phyloP scores from a whole-genome alignment of 805 yeast species.

The Monosporozyma servazzii region DNA sequence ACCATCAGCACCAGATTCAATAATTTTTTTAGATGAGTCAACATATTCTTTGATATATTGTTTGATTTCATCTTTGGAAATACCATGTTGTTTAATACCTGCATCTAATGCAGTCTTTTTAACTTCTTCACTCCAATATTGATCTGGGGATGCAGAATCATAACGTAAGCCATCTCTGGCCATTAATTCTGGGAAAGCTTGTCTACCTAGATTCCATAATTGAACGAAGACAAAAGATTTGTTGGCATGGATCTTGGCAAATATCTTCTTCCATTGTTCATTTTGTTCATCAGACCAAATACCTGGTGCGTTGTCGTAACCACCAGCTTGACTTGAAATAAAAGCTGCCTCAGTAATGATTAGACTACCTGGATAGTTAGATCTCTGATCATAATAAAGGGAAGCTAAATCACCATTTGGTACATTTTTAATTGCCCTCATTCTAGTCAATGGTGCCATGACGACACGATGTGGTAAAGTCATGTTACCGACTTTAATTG shows the following conservation, averaged over 20 bases:
- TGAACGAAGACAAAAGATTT: constrained; percentile 39
- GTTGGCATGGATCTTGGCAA: constrained; percentile 41
- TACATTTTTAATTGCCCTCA: constrained; percentile 31
- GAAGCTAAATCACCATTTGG: constrained; percentile 35
- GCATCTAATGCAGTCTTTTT: constrained; percentile 29
- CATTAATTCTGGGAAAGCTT: constrained; percentile 31
- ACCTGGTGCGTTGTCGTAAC: constrained; percentile 39
- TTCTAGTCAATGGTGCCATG: constrained; percentile 36
- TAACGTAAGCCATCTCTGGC: constrained; percentile 31
- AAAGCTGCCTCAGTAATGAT: constrained; percentile 50
- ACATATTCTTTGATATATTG: constrained; percentile 9
- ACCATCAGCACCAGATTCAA: no score
- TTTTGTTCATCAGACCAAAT: constrained; percentile 40
- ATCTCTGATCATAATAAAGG: constrained; percentile 45
- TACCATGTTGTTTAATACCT: constrained; percentile 26
- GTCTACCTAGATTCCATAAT: constrained; percentile 42
- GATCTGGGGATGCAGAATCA: constrained; percentile 33
- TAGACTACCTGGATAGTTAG: constrained; percentile 45
- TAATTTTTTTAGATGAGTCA: no score
- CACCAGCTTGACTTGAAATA: constrained; percentile 34
- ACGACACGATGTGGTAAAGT: constrained; percentile 31
- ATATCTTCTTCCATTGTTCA: constrained; percentile 40
- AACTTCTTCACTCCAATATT: constrained; percentile 28
- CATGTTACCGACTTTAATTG: constrained; percentile 34
- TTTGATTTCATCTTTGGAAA: constrained; percentile 30